phyloP scores from a whole-genome alignment of 768 basidiomycete species.

The Trametes villosa region DNA sequence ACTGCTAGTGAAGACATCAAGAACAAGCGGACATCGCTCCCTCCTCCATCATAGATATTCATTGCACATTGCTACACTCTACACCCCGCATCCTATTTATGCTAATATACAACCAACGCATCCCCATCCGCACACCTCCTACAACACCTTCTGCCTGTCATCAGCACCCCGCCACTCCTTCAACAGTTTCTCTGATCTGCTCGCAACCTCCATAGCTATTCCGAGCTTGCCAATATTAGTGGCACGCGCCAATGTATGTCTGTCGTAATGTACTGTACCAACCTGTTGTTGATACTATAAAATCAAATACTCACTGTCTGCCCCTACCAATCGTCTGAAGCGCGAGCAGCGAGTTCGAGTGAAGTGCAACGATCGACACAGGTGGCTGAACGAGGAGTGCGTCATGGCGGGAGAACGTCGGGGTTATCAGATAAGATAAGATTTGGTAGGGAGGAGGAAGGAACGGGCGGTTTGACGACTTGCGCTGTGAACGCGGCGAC shows the following conservation, averaged over 20 bases:
- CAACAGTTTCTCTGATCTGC: background rate
- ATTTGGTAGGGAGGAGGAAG: background rate
- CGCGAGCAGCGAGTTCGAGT: background rate
- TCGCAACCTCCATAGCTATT: background rate
- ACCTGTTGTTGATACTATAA: constrained; percentile 1
- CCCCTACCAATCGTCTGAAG: background rate
- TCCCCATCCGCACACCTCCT: background rate
- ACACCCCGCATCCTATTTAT: constrained; percentile 5
- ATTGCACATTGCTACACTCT: background rate
- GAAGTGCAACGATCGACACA: background rate
- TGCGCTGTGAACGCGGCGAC: constrained; percentile 20
- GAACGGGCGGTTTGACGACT: background rate
- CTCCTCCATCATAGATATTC: background rate
- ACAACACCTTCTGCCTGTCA: too few relatives aligned
- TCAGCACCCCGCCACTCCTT: constrained; percentile 1
- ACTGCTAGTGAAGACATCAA: constrained; percentile 9
- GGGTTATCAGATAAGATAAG: constrained; percentile 23
- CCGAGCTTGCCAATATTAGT: background rate
- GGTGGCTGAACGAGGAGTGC: background rate
- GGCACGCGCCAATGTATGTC: too few relatives aligned
- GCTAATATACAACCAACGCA: background rate
- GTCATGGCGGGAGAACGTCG: background rate
- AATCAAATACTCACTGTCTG: background rate
- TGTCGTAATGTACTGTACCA: constrained; percentile 5
- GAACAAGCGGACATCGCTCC: background rate